These are phyloP conservation scores for Daucus carota DNA, from an alignment of 129 eudicot species.

Conservation along the genomic window DNA sequence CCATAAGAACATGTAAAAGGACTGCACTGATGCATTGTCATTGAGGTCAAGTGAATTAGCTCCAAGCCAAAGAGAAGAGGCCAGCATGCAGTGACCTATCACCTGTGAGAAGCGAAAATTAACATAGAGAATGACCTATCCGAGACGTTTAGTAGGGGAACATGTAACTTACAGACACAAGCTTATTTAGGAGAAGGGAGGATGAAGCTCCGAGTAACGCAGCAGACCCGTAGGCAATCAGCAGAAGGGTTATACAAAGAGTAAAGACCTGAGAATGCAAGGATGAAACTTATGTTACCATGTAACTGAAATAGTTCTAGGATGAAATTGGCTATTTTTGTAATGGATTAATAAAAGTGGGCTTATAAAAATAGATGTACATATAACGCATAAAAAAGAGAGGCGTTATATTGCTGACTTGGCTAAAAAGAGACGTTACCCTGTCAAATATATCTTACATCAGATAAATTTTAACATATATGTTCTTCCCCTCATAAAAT, in stretches of 20 bases:
- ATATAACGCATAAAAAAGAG: no score
- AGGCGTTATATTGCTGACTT: no score
- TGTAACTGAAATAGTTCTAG: background rate
- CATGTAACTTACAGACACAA: constrained; percentile 12
- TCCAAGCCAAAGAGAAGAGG: constrained; percentile 12
- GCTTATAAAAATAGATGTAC: no score
- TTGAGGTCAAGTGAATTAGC: constrained; percentile 18
- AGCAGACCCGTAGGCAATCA: constrained; percentile 25
- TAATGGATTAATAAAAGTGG: no score
- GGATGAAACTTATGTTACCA: no score
- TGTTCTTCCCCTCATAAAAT: no score
- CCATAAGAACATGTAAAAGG: constrained; percentile 34
- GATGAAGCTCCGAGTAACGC: constrained; percentile 20
- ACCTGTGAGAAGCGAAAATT: constrained; percentile 10
- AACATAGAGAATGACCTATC: background rate
- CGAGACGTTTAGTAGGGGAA: background rate
- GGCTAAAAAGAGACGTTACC: no score
- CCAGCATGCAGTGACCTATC: constrained; percentile 22
- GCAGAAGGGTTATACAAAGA: constrained; percentile 21
- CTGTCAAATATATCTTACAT: no score
- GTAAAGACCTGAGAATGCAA: constrained; percentile 17
- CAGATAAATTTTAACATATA: no score
- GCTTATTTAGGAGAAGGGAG: constrained; percentile 1
- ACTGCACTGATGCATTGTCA: constrained; percentile 19
- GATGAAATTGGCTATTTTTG: no score